phyloP scores from a whole-genome alignment of 805 yeast genomes.

The Torulaspora franciscae region DNA sequence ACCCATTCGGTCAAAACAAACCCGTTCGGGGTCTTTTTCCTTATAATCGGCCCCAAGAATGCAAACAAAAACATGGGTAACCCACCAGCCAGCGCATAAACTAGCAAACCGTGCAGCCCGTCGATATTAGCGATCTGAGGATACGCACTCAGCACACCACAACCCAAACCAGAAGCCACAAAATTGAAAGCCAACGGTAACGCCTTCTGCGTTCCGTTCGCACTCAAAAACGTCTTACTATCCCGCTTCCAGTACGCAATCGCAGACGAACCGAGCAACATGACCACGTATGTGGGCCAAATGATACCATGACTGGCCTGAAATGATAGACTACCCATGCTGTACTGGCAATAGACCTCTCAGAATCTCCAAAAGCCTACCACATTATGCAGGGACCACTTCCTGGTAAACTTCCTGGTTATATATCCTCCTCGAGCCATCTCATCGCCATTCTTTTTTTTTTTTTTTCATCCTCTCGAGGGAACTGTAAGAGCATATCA shows the following conservation, averaged over 20 bases:
- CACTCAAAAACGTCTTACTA: slow-evolving; percentile 57
- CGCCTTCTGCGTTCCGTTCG: slow-evolving; percentile 76
- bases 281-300: slow-evolving; percentile 53
- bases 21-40: slow-evolving; percentile 79
- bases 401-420: background rate
- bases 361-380: too few relatives aligned
- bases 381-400: background rate
- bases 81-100: slow-evolving; percentile 74
- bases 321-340: slow-evolving; percentile 43
- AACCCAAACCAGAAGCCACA: slow-evolving; percentile 90
- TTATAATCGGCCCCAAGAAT: slow-evolving; percentile 70
- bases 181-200: slow-evolving; percentile 81
- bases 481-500: background rate
- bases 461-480: background rate
- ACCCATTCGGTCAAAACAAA: slow-evolving; percentile 94
- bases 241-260: slow-evolving; percentile 57
- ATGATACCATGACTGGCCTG: slow-evolving; percentile 61
- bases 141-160: slow-evolving; percentile 81
- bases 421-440: slow-evolving; percentile 2
- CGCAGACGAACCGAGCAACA: slow-evolving; percentile 50
- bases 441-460: background rate
- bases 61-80: slow-evolving; percentile 84
- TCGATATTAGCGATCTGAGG: slow-evolving; percentile 80
- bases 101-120: slow-evolving; percentile 83
- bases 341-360: background rate